Conservation (phyloP, 305 asterid species). For the Solanum aculeatissimum region DNA sequence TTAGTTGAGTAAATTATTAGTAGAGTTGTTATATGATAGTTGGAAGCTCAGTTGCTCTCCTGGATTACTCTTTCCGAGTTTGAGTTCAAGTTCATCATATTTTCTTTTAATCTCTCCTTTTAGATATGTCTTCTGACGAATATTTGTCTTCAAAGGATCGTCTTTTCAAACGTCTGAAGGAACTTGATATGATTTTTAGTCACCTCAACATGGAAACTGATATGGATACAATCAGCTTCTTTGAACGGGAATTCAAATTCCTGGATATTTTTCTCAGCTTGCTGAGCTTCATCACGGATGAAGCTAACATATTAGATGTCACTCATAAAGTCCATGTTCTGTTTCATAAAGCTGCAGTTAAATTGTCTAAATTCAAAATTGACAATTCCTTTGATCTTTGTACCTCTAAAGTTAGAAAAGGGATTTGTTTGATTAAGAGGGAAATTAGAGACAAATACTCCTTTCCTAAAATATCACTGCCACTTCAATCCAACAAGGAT, state of each 20-base stretch:
- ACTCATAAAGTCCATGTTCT: too few species aligned
- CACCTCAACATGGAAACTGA: too few species aligned
- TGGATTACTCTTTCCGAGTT: too few species aligned
- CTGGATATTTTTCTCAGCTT: too few species aligned
- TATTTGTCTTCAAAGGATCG: not conserved
- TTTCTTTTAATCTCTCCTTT: not conserved
- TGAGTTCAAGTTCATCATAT: not conserved
- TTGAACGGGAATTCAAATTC: too few species aligned
- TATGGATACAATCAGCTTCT: too few species aligned
- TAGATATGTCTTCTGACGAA: not conserved
- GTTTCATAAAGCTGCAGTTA: too few species aligned
- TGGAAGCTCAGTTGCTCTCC: not conserved
- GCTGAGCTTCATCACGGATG: too few species aligned
- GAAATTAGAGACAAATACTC: not conserved
- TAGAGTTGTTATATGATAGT: not conserved
- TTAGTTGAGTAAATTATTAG: not conserved
- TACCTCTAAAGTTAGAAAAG: too few species aligned
- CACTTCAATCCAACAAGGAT: not conserved
- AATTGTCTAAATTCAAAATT: too few species aligned
- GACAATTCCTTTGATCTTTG: too few species aligned
- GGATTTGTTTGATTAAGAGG: not conserved
- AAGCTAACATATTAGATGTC: too few species aligned
- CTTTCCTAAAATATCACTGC: not conserved
- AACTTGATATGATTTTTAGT: not conserved
- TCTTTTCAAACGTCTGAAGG: not conserved